Conservation (phyloP, 176 grass and related monocot species). For the Lolium rigidum region DNA sequence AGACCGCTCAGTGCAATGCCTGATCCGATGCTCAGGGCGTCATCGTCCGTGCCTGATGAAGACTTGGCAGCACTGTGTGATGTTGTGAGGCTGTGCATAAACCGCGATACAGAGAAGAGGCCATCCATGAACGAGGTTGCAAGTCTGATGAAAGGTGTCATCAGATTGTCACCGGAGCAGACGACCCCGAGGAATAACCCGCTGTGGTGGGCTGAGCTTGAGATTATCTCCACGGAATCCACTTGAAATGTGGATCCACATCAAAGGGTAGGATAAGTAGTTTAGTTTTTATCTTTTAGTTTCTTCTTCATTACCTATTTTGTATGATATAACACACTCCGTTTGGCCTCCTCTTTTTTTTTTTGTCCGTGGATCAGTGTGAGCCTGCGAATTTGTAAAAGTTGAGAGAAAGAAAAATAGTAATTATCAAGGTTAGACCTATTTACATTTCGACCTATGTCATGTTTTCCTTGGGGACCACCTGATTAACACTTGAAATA, state of each 20-base stretch:
- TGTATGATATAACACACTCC: not conserved
- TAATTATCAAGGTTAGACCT: not conserved
- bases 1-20: constrained; percentile 59
- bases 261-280: not conserved
- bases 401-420: not conserved
- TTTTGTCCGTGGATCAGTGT: not conserved
- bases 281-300: not conserved
- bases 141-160: constrained; percentile 48
- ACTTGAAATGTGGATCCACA: constrained; percentile 14
- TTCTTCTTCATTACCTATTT: not conserved
- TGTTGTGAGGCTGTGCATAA: constrained; percentile 63
- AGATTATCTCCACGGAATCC: constrained; percentile 55
- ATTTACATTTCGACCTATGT: not conserved
- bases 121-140: constrained; percentile 56
- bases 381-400: not conserved
- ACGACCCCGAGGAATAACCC: constrained; percentile 59
- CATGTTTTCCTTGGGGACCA: not conserved
- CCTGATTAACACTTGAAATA: not conserved
- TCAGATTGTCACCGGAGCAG: constrained; percentile 46
- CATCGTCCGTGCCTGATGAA: constrained; percentile 51
- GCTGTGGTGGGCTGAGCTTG: constrained; percentile 86
- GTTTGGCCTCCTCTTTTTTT: not conserved
- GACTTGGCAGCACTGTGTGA: constrained; percentile 56
- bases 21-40: constrained; percentile 62
- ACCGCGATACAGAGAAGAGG: constrained; percentile 38